phyloP scores from a whole-genome alignment of 306 rosid genomes.

The Corylus americana region DNA sequence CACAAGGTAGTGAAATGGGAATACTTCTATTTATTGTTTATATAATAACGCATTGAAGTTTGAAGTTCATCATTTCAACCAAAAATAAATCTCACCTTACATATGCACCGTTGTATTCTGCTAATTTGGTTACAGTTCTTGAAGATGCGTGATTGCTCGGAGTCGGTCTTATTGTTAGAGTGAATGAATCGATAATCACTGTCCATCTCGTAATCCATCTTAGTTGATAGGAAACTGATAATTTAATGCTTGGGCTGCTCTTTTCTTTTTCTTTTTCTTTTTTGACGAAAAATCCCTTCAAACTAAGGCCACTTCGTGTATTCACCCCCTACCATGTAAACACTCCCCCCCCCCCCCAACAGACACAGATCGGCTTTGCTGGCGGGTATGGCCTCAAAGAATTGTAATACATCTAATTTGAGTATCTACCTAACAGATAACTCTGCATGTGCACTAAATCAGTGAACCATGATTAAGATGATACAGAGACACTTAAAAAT shows the following conservation, averaged over 20 bases:
- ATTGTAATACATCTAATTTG: neutral
- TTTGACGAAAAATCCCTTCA: too few species aligned
- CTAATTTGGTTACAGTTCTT: neutral
- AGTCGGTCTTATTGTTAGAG: neutral
- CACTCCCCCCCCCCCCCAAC: too few species aligned
- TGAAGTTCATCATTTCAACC: neutral
- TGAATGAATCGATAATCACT: neutral
- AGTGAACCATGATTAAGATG: neutral
- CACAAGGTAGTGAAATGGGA: neutral
- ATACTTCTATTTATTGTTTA: neutral
- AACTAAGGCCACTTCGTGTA: too few species aligned
- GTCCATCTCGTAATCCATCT: neutral
- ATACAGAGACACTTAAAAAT: constrained; percentile 1
- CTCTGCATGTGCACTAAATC: neutral
- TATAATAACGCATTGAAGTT: neutral
- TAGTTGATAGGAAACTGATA: neutral
- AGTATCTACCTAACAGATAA: neutral
- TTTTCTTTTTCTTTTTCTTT: neutral
- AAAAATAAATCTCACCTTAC: too few species aligned
- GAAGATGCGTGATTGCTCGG: neutral
- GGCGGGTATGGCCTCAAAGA: too few species aligned
- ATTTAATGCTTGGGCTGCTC: neutral
- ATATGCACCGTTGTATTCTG: neutral
- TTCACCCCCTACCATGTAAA: too few species aligned
- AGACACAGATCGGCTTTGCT: too few species aligned